Evolutionary conservation across 306 rosid genomes (phyloP), one percentile per base, ranked within the genome.

Genomic region (Cicer pinnatifidum): DNA sequence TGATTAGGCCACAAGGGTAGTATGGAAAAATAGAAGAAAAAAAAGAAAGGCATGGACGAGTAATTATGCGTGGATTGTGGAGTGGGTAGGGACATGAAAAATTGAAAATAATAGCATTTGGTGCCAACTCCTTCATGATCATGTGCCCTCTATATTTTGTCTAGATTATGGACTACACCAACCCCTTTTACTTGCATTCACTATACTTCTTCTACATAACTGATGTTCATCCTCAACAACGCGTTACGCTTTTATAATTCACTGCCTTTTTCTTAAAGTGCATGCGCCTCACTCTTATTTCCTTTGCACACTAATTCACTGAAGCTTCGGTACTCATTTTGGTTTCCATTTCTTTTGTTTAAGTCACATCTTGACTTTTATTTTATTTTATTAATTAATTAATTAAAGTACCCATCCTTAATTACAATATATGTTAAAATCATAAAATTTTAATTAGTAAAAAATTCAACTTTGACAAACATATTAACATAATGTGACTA

Each of bases 11-110:
- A 62, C 10, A 63, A 57, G 75, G 71, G 56, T 51, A 43, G 50
- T 41, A 67, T 75, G 76, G 44, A 71, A 75, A 75, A 83, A 11
- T 2, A 71, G 41, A 71, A 71, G 1, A 8, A 60, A 64, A 12
- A 48, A 41, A 40, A 76, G 53, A 47, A 72, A 43, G 37, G 78
- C 6, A 0, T 67, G 84, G 81, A 4, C 81, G 35, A 7, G 86
- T 79, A 85, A 82, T 88, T 73, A 86, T 79, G 93, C 89, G 88
- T 78, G 89, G 95, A 85, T 83, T 81, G 91, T 54, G 87, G 88
- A 67, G 90, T 84, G 83, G 83, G 92, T 84, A 28, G 92, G 93
- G 92, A 58, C 88, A 83, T 44, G 67, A 51, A 78, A 78, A 61
- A 51, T 35, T 62, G 43, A 71, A 80, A 74, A 86, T 74, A 80